Conservation (phyloP, 495 filamentous ascomycete genomes). For the Barbatosphaeria neglecta region DNA sequence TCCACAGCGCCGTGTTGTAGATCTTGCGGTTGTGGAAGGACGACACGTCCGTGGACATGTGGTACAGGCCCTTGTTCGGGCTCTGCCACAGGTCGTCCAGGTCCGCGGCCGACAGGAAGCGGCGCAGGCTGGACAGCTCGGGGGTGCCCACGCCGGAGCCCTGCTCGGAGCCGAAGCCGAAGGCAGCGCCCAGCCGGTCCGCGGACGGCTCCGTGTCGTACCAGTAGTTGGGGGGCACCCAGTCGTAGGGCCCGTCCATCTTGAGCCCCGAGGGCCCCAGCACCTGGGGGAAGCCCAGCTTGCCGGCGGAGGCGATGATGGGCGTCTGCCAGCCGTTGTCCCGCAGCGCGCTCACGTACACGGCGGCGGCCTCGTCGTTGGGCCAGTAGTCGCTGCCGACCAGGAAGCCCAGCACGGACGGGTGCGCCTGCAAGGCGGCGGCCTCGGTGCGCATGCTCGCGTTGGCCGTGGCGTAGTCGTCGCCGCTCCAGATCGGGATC, state of each 20-base stretch:
- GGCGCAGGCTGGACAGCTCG: slow-evolving; percentile 38
- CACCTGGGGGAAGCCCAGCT: slow-evolving; percentile 37
- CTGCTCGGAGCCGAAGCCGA: slow-evolving; percentile 51
- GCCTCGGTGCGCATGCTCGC: slow-evolving; percentile 48
- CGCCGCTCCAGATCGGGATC: slow-evolving; percentile 30
- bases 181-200: slow-evolving; percentile 39
- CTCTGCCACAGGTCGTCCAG: slow-evolving; percentile 43
- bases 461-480: slow-evolving; percentile 44
- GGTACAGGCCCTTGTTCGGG: slow-evolving; percentile 42
- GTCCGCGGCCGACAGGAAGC: slow-evolving; percentile 41
- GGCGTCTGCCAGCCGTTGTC: slow-evolving; percentile 45
- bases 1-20: slow-evolving; percentile 43
- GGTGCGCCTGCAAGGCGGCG: slow-evolving; percentile 46
- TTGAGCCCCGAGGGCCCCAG: slow-evolving; percentile 50
- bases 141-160: slow-evolving; percentile 53
- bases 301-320: slow-evolving; percentile 45
- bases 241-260: slow-evolving; percentile 60
- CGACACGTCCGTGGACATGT: slow-evolving; percentile 45
- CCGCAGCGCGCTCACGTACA: slow-evolving; percentile 38
- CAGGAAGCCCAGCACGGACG: slow-evolving; percentile 43
- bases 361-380: slow-evolving; percentile 38
- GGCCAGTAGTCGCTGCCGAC: slow-evolving; percentile 56
- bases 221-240: slow-evolving; percentile 57
- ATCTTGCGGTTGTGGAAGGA: slow-evolving; percentile 43
- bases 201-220: slow-evolving; percentile 29